Conservation (phyloP, 306 rosid species). For the Alnus glutinosa region DNA sequence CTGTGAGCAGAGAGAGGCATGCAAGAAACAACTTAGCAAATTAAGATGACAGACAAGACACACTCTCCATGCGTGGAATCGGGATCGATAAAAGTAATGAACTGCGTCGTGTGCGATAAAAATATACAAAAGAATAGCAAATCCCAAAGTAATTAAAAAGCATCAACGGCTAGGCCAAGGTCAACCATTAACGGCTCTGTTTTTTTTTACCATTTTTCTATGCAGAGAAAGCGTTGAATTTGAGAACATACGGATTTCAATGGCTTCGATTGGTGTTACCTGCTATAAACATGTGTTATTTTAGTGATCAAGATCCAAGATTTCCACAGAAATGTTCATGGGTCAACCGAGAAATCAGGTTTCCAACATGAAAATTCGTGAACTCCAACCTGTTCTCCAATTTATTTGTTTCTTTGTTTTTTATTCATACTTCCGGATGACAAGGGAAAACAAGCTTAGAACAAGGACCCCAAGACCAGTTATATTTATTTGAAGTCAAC, state of each 20-base stretch:
- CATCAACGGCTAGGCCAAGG: background rate
- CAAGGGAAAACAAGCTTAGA: slow-evolving; percentile 6
- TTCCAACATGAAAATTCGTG: slow-evolving; percentile 43
- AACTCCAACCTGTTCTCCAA: slow-evolving; percentile 21
- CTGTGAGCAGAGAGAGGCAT: background rate
- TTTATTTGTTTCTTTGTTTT: background rate
- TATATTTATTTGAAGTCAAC: slow-evolving; percentile 34
- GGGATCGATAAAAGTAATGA: slow-evolving; percentile 22
- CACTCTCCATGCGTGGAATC: slow-evolving; percentile 34
- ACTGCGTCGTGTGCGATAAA: background rate
- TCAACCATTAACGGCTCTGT: slow-evolving; percentile 9
- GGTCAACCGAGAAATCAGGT: slow-evolving; percentile 57
- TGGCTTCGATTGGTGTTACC: slow-evolving; percentile 28
- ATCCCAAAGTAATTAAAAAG: background rate
- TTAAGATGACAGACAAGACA: slow-evolving; percentile 31
- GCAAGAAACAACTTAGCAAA: background rate
- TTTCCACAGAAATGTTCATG: slow-evolving; percentile 30
- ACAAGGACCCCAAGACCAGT: slow-evolving; percentile 15
- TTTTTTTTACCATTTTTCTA: background rate
- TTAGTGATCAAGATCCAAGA: slow-evolving; percentile 57
- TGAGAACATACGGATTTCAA: slow-evolving; percentile 38
- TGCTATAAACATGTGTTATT: slow-evolving; percentile 7
- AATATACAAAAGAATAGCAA: background rate
- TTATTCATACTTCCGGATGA: slow-evolving; percentile 28
- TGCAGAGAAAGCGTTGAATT: slow-evolving; percentile 25